Percentiles rank a stretch among this genome's conserved stretches.
Conservation (phyloP, 345 rosid species). For the Conringia planisiliqua region DNA sequence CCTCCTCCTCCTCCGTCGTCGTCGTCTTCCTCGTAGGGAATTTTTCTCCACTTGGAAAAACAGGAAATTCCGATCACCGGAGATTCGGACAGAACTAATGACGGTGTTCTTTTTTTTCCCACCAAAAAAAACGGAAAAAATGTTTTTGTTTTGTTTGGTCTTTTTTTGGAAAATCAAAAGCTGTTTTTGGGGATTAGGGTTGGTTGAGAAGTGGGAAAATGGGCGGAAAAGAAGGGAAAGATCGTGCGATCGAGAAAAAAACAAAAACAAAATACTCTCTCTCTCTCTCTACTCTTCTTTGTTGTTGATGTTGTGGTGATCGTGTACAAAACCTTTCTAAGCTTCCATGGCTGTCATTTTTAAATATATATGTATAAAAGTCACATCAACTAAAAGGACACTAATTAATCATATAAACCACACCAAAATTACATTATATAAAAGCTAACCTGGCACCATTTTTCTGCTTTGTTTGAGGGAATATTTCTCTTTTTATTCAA, state of each 20-base stretch:
- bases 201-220: constrained; percentile 28
- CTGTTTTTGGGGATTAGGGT: constrained; percentile 19
- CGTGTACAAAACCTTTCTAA: constrained; percentile 38
- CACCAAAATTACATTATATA: neutral
- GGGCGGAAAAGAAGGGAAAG: constrained; percentile 27
- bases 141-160: neutral
- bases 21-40: neutral
- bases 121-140: neutral
- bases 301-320: neutral
- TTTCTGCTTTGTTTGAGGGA: neutral
- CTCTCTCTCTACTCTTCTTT: neutral
- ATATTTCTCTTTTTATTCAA: too few relatives aligned
- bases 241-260: constrained; percentile 29
- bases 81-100: constrained; percentile 14
- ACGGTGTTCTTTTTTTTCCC: neutral
- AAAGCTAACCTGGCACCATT: neutral
- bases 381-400: neutral
- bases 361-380: neutral
- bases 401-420: too few relatives aligned
- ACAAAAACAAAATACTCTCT: neutral
- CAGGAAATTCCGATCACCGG: neutral
- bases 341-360: constrained; percentile 51
- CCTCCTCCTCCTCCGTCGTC: neutral
- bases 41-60: neutral
- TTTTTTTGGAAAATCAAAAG: constrained; percentile 8